Conservation (phyloP, 2,329 filamentous ascomycete species). For the Drechslerella stenobrocha region DNA sequence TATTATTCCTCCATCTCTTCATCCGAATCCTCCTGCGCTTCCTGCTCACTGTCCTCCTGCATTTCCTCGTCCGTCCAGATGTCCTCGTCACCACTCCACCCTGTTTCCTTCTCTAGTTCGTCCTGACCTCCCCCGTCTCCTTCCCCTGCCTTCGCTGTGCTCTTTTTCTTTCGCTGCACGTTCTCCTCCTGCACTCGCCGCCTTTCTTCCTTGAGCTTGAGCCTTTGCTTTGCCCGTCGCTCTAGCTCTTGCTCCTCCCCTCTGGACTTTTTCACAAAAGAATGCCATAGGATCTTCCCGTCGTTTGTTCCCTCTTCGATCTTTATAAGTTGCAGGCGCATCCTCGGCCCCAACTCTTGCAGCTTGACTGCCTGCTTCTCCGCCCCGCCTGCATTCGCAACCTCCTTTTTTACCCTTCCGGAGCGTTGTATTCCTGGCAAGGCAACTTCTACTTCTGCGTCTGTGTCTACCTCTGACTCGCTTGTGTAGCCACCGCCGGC, state of each 20-base stretch:
- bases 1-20: conserved; percentile 46
- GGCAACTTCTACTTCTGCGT: conserved; percentile 87
- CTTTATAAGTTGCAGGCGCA: conserved; percentile 87
- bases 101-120: conserved; percentile 51
- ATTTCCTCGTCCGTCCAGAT: conserved; percentile 47
- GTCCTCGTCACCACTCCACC: conserved; percentile 47
- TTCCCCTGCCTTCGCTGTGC: conserved; percentile 59
- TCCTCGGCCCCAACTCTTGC: conserved; percentile 85
- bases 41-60: conserved; percentile 38
- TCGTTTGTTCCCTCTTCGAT: conserved; percentile 91
- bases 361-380: conserved; percentile 79
- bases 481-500: conserved; percentile 81
- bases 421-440: conserved; percentile 63
- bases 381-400: conserved; percentile 55
- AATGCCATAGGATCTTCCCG: conserved; percentile 96
- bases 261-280: conserved; percentile 82
- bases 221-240: conserved; percentile 75
- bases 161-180: conserved; percentile 77
- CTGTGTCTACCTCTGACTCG: conserved; percentile 89
- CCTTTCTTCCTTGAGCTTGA: conserved; percentile 78
- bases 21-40: conserved; percentile 23
- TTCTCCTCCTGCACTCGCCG: conserved; percentile 85
- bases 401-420: conserved; percentile 61
- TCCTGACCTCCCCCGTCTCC: conserved; percentile 58
- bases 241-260: conserved; percentile 78